phyloP scores from a whole-genome alignment of 169 alveolate species.

The Cryptosporidium muris region DNA sequence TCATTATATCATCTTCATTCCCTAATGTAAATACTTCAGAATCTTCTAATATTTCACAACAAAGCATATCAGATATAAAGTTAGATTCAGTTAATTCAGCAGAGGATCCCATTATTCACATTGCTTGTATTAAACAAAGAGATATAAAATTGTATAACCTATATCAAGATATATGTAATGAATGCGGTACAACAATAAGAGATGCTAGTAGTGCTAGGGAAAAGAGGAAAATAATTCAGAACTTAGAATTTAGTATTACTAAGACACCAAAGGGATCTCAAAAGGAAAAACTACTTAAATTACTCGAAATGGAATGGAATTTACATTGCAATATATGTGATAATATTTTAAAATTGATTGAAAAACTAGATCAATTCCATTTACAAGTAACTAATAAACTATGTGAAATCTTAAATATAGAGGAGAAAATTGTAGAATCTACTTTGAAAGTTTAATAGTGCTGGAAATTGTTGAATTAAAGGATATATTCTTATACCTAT shows the following conservation, averaged over 20 bases:
- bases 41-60: too few species aligned
- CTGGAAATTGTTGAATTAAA: too few species aligned
- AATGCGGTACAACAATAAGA: slow-evolving; percentile 7
- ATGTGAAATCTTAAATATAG: neutral
- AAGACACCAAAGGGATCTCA: neutral
- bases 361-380: slow-evolving; percentile 27
- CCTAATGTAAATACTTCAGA: neutral
- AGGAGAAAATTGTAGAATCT: too few species aligned
- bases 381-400: slow-evolving; percentile 20
- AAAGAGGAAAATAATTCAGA: slow-evolving; percentile 51
- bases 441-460: too few species aligned
- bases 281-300: slow-evolving; percentile 25
- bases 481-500: too few species aligned
- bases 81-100: neutral
- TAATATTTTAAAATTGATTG: slow-evolving; percentile 17
- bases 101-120: too few species aligned
- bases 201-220: slow-evolving; percentile 44
- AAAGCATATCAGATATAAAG: too few species aligned
- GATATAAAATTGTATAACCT: neutral
- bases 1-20: slow-evolving; percentile 2
- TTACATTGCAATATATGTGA: slow-evolving; percentile 52
- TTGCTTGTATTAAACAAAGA: neutral
- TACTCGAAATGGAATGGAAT: slow-evolving; percentile 67
- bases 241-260: slow-evolving; percentile 2
- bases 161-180: slow-evolving; percentile 7